Base-by-base conservation (phyloP, 2,329 filamentous ascomycete species). In the Fusarium succisae region DNA sequence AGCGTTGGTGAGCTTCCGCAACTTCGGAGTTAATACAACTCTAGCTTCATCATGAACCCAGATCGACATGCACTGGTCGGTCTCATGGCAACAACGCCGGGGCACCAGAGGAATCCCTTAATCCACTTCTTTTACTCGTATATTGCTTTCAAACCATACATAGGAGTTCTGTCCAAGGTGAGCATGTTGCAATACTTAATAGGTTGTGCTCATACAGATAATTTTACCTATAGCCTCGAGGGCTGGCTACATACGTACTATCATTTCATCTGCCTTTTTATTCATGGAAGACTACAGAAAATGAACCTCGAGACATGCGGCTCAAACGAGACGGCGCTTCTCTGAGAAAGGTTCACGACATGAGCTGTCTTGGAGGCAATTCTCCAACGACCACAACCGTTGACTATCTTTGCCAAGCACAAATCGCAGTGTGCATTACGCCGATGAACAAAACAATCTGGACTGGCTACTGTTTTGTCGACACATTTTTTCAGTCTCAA, bases 391-490 rank as follows among this genome's bases (percentile, higher is more conserved):
- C 12, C 3, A 1, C 8, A 6, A 11, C 28, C 3, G 8, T 15
- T 0, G 48, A 72, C 2, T 68, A 58, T 3, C 59, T 75, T 1
- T 70, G 62, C 4, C 28, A 72, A 45, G 71, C 44, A 3, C 73
- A 74, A 15, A 30, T 54, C 1, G 72, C 73, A 5, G 50, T 74
- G 4, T 35, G 67, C 1, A 28, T 74, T 14, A 28, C 28, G 8
- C 28, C 28, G 8, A 28, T 28, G 8, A 9, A 9, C 8, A 9
- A 28, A 28, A 9, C 8, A 28, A 28, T 28, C 8, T 28, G 69
- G 63, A 60, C 66, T 0, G 73, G 57, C 2, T 72, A 56, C 14
- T 69, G 65, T 5, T 51, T 74, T 13, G 26, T 53, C 1, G 71
- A 75, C 6, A 74, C 62, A 3, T 74, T 68, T 8, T 65, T 55